Evolutionary conservation across 2,329 filamentous ascomycete genomes (phyloP), one percentile per base, ranked within the genome.

Genomic region (Clonostachys rhizophaga): DNA sequence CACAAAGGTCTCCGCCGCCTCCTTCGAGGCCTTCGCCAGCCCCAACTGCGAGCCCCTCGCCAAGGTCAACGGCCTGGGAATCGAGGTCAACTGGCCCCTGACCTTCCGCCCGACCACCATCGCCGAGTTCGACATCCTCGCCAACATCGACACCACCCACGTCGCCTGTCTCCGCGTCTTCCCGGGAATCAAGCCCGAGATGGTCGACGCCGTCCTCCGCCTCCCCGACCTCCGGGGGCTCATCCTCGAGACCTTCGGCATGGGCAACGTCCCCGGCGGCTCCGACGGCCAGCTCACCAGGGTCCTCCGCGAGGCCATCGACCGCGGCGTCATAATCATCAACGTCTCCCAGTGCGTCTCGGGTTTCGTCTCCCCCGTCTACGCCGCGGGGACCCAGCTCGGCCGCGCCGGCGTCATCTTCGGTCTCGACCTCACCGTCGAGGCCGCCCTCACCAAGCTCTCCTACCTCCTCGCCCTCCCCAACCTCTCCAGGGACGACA

Each of bases 161-260:
- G 91, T 96, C 39, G 90, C 91, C 17, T 94, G 90, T 62, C 74
- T 96, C 57, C 86, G 91, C 48, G 87, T 96, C 52, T 96, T 96
- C 66, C 91, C 91, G 0, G 91, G 91, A 34, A 95, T 96, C 68
- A 88, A 88, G 64, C 87, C 91, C n/a, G 86, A 91, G 61, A 95
- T 96, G 88, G 79, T 96, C 34, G 89, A 94, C 60, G 86, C 87
- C 2, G 89, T 96, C 14, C 74, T 96, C 50, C 79, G 79, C 41
- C 72, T 91, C 34, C 83, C 89, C n/a, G 83, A 83, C 42, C 75
- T 96, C 13, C 82, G 84, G 43, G 91, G 91, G 2, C 75, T 96
- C 44, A 84, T 96, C 37, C 78, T 96, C 40, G 91, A 96, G 69
- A 96, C 91, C 0, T 96, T 96, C 64, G 91, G 91, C 50, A 91